Base-by-base conservation (phyloP, 2,329 filamentous ascomycete species). In the Cladobotryum protrusum region DNA sequence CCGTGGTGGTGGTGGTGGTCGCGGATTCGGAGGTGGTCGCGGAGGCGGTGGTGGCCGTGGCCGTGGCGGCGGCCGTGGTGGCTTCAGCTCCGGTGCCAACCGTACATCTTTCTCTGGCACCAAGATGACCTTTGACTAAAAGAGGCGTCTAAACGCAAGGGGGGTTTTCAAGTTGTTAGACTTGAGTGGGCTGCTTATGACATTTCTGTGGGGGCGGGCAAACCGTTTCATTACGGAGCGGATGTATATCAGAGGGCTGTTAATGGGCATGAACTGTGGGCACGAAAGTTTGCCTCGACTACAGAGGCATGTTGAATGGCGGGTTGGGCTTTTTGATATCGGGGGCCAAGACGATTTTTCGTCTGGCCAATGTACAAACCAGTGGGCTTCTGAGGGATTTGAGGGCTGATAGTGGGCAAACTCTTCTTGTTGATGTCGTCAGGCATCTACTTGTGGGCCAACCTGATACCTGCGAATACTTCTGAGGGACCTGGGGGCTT, bases 41-140 rank as follows among this genome's bases (percentile, higher is more conserved):
- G 75, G 79, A 54, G 71, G 76, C 56, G 72, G 77, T 52, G 73
- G 81, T 54, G 72, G 76, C 54, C 62, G 72, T 34, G 63, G 70
- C 39, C 60, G 71, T 49, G 71, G 74, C 42, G 71, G 72, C 54
- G 69, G 76, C 55, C 68, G 77, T 52, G 74, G 79, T 54, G 72
- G 74, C 51, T 72, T 78, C 58, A 74, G 78, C 53, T 71, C 75
- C 57, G 73, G 77, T 48, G 73, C 79, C 54, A 71, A 77, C 54
- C 63, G 72, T 42, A 67, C 72, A 24, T 67, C 67, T 49, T 73
- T 69, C 62, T 74, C 79, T 70, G 89, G 89, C 71, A 86, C 82
- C 75, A 93, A 91, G 83, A 83, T 82, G 66, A 87, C 82, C 57
- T 89, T 89, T 67, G 70, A 72, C 24, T 29, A 29, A 29, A 29